phyloP scores from a whole-genome alignment of 2,329 filamentous ascomycete species.

The Cytospora leucostoma region DNA sequence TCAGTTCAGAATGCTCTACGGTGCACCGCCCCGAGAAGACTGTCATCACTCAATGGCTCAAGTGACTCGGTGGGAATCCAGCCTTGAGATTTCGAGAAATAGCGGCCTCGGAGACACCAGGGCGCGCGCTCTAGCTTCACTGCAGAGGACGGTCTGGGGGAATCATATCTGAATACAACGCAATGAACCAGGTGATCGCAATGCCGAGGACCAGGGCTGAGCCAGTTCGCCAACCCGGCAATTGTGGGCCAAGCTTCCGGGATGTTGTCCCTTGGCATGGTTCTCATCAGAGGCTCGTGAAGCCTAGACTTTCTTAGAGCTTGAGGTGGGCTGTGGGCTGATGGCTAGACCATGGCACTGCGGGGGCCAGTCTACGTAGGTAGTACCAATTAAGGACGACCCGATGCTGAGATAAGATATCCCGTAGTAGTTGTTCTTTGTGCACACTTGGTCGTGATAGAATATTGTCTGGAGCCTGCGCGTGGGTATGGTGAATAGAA shows the following conservation, averaged over 20 bases:
- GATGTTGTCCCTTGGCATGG: conserved; percentile 9
- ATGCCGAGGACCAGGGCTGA: conserved; percentile 6
- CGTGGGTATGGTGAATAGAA: conserved; percentile 17
- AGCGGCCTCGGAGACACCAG: conserved; percentile 2
- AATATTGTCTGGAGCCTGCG: conserved; percentile 10
- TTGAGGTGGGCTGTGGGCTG: conserved; percentile 4
- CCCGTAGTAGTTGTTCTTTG: conserved; percentile 2
- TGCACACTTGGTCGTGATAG: conserved; percentile 1
- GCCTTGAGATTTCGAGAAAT: conserved; percentile 2
- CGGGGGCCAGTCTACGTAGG: conserved; percentile 9
- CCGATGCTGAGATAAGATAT: background rate
- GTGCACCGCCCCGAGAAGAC: conserved; percentile 9
- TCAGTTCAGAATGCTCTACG: conserved; percentile 13
- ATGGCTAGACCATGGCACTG: background rate
- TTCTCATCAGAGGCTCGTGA: background rate
- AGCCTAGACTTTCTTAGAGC: conserved; percentile 5
- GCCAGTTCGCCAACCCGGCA: conserved; percentile 19
- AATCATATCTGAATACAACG: conserved; percentile 6
- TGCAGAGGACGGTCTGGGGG: conserved; percentile 3
- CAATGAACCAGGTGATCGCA: conserved; percentile 12
- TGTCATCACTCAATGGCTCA: conserved; percentile 11
- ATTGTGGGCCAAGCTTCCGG: conserved; percentile 14
- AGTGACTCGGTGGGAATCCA: conserved; percentile 11
- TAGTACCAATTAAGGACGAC: background rate
- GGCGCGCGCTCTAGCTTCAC: conserved; percentile 1